Evolutionary conservation across 768 basidiomycete species (phyloP).

Genomic region (Boletus reticulatus): DNA sequence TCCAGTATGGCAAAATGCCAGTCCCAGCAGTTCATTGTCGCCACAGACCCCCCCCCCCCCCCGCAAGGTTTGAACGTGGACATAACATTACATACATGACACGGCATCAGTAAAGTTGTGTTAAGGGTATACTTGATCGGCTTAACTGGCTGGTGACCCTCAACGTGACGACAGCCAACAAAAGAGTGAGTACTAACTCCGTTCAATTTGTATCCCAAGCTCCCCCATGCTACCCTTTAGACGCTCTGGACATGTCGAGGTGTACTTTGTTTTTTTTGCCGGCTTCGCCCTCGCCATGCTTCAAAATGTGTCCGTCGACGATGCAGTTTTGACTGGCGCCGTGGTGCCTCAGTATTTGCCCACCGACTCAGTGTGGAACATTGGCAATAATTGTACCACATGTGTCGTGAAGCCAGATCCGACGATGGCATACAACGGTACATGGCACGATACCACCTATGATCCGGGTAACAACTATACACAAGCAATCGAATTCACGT

Average conservation of each 20-base stretch:
- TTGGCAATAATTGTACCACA: background rate
- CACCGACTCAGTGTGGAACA: background rate
- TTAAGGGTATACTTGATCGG: too few species aligned
- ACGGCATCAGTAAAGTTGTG: too few species aligned
- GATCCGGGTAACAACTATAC: background rate
- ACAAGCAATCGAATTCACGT: constrained; percentile 6
- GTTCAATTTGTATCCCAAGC: background rate
- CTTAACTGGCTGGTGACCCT: too few species aligned
- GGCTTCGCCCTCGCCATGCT: background rate
- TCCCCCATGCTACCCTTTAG: constrained; percentile 1
- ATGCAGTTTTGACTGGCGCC: constrained; percentile 7
- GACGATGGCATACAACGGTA: constrained; percentile 3
- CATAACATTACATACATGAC: too few species aligned
- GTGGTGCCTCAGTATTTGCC: constrained; percentile 11
- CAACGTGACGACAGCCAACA: too few species aligned
- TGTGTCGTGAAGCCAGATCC: constrained; percentile 1
- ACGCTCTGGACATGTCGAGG: background rate
- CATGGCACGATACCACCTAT: constrained; percentile 19
- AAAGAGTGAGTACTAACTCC: too few species aligned
- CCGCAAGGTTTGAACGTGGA: too few species aligned
- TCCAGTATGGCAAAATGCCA: too few species aligned
- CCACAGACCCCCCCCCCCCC: too few species aligned
- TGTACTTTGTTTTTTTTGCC: background rate
- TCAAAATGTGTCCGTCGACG: constrained; percentile 17
- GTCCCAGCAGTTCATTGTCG: too few species aligned